Evolutionary conservation across 345 rosid species (phyloP), one percentile per base, ranked within the genome.

Genomic region (Corchorus olitorius): DNA sequence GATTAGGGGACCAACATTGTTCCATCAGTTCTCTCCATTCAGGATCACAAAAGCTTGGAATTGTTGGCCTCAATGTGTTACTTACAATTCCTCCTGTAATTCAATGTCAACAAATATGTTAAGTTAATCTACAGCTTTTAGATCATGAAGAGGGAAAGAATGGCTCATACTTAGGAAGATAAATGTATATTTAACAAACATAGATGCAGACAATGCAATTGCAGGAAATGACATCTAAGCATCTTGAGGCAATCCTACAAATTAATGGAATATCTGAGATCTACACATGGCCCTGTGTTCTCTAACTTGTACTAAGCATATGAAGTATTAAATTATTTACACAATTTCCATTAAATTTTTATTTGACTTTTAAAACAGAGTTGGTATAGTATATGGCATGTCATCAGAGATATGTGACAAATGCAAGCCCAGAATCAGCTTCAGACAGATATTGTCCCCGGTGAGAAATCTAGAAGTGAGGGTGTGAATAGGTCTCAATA

Each of bases 1-100:
- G 94, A 77, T 89, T 87, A 22, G 97, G 97, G 4, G 97, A 88
- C 94, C 97, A 92, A 64, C 94, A 92, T 77, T 88, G 84, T 75
- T 92, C 94, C 94, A 92, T 92, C 72, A 92, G 63, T 48, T 73
- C 80, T 81, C 84, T 86, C 94, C 94, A 92, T 71, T 92, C 97
- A 22, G 87, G 65, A 56, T 92, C 97, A 52, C 97, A 92, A 62
- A 50, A 74, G 77, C 77, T 81, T n/a, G 93, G 97, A 72, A 92
- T 86, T 33, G 90, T 78, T 27, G 97, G 97, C 78, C 97, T 92
- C 81, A 92, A 76, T 0, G 93, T 87, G 83, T 92, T 92, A 68
- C 82, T 90, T 77, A 92, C 97, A 70, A 90, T 92, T 34, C 97
- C 97, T 73, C 97, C 97, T 92, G 82, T 78, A 75, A 4, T 65